Evolutionary conservation across 192 early-diverging fungal species (phyloP).

Genomic region (Hyaloraphidium curvatum): DNA sequence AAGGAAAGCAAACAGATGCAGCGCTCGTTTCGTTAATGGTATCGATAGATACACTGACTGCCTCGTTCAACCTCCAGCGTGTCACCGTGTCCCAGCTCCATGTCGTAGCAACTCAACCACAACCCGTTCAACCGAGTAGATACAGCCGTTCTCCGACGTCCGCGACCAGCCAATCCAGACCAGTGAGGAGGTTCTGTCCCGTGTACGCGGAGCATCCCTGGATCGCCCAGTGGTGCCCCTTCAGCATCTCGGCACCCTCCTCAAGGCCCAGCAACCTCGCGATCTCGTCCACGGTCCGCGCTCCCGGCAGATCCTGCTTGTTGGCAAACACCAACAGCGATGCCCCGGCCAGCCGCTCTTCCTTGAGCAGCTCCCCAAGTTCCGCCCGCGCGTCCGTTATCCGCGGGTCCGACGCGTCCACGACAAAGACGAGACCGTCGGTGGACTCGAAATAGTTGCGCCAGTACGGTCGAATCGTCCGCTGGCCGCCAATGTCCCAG

Average conservation of each 20-base stretch:
- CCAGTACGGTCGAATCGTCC: conserved; percentile 94
- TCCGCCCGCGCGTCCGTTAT: conserved; percentile 66
- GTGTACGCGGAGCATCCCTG: conserved; percentile 76
- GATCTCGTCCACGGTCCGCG: conserved; percentile 51
- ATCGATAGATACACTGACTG: no score
- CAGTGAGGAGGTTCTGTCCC: conserved; percentile 62
- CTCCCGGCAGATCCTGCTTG: conserved; percentile 86
- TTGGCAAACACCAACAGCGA: conserved; percentile 90
- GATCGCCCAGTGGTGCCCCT: conserved; percentile 78
- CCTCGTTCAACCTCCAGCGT: no score
- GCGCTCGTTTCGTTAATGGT: no score
- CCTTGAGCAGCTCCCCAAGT: conserved; percentile 53
- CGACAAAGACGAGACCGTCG: conserved; percentile 93
- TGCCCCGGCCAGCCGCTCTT: conserved; percentile 86
- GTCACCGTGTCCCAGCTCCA: no score
- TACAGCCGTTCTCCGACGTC: conserved; percentile 45
- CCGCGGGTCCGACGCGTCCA: conserved; percentile 69
- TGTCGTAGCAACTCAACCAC: no score
- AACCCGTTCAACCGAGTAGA: neutral
- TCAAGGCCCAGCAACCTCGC: conserved; percentile 2
- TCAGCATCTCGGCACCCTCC: neutral
- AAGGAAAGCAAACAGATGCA: no score
- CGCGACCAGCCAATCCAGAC: conserved; percentile 82
- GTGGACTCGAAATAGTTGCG: conserved; percentile 99
- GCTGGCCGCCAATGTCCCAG: conserved; percentile 97